Evolutionary conservation across 345 rosid species (phyloP), one percentile per base, ranked within the genome.

Genomic region (Raphanus raphanistrum): DNA sequence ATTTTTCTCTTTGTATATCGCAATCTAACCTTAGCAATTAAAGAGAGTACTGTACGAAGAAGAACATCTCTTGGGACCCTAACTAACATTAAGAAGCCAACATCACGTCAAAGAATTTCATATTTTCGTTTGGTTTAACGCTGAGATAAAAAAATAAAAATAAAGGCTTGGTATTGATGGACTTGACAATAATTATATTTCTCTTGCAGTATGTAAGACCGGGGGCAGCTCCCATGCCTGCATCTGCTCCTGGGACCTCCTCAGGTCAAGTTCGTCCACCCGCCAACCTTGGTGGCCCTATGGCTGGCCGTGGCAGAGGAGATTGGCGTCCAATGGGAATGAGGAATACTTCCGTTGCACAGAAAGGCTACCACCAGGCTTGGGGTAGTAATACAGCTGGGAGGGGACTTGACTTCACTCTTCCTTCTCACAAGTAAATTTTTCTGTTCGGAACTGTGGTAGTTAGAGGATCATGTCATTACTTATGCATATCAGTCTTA

Each of bases 391-490:
- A 80, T 72, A 61, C 81, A 85, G 83, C 90, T 1, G 98, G 99
- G n/a, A 87, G 97, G 65, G 94, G 89, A 50, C 84, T 86, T 80
- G 99, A 96, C 38, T 96, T 96, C 78, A 92, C 97, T 2, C 98
- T 93, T 81, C 99, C 99, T 81, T 89, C 98, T 66, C 98, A 96
- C 95, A 96, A 90, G 99, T 96, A 91, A 86, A 35, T 26, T 82
- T 72, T 32, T 80, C 73, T 67, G 70, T 76, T 82, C 36, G 29
- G 33, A 35, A 61, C 62, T 60, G 16, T 41, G 26, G 68, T 32
- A 41, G 26, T 48, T 43, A 64, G 29, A 13, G 36, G 36, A 65
- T 36, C 35, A 61, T 73, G 73, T 35, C 50, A 27, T 33, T 67
- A 43, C 43, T 29, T 73, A 67, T 66, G 45, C 36, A 11, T 27